Evolutionary conservation across 1,284 basidiomycete genomes (phyloP).

Genomic region (Stygiomarasmius scandens): DNA sequence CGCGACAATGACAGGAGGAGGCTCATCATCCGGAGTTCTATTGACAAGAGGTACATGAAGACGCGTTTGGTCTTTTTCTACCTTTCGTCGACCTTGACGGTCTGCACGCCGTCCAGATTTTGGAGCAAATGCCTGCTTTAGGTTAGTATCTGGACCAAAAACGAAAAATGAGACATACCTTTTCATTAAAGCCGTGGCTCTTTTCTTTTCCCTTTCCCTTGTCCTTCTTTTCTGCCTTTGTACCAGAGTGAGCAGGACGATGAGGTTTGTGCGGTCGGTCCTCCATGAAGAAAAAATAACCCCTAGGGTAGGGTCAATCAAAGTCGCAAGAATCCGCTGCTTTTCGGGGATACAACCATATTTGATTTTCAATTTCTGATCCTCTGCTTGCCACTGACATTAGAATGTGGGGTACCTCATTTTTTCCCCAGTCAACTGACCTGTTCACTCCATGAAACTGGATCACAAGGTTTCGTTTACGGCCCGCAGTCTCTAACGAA

Average conservation of each 20-base stretch:
- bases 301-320: background rate
- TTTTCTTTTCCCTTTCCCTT: constrained; percentile 65
- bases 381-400: too few species aligned
- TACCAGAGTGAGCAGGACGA: constrained; percentile 70
- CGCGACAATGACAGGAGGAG: constrained; percentile 95
- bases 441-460: too few species aligned
- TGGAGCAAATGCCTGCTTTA: constrained; percentile 86
- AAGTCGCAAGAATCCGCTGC: background rate
- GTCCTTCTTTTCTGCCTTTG: constrained; percentile 77
- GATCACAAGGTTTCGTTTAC: too few species aligned
- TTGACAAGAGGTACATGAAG: constrained; percentile 96
- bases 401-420: too few species aligned
- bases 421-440: too few species aligned
- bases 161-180: constrained; percentile 52
- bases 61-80: constrained; percentile 91
- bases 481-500: too few species aligned
- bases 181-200: constrained; percentile 85
- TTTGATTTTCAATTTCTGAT: too few species aligned
- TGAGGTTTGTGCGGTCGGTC: constrained; percentile 78
- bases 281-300: constrained; percentile 50
- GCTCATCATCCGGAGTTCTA: constrained; percentile 88
- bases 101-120: constrained; percentile 89
- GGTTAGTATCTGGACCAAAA: background rate
- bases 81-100: constrained; percentile 86
- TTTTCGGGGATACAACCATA: too few species aligned